Conservation (phyloP, 352 stramenopile genomes). For the Heterotrichella gracilis region DNA sequence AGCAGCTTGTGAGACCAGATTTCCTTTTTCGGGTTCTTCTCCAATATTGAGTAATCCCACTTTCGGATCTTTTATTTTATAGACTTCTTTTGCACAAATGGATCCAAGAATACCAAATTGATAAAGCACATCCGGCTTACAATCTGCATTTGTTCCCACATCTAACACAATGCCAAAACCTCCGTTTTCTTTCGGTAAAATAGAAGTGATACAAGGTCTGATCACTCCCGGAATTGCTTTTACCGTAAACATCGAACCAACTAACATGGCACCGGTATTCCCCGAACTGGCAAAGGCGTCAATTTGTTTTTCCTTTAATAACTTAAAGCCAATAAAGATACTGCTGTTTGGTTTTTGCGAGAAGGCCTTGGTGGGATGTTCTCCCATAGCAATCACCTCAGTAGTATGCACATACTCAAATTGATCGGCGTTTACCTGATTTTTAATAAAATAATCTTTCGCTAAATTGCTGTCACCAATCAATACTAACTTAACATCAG, state of each 20-base stretch:
- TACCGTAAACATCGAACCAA: neutral
- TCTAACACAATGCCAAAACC: neutral
- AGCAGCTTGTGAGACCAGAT: neutral
- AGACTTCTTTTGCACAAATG: neutral
- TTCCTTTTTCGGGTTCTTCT: neutral
- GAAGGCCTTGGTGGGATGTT: neutral
- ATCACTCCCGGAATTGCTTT: neutral
- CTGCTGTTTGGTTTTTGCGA: neutral
- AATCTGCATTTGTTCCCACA: neutral
- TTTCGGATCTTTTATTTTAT: neutral
- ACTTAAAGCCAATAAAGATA: neutral
- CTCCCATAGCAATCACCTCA: neutral
- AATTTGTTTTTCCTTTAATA: neutral
- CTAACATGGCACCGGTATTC: neutral
- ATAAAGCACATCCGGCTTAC: neutral
- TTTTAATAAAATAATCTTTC: neutral
- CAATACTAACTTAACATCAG: neutral
- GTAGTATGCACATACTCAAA: neutral
- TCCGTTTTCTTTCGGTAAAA: neutral
- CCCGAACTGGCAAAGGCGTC: neutral
- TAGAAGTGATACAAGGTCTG: neutral
- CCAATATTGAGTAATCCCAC: neutral
- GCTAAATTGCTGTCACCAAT: neutral
- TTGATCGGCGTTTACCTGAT: too few relatives aligned
- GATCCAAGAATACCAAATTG: neutral